Conservation (phyloP, 169 alveolate genomes). For the Plasmodium reichenowi region DNA sequence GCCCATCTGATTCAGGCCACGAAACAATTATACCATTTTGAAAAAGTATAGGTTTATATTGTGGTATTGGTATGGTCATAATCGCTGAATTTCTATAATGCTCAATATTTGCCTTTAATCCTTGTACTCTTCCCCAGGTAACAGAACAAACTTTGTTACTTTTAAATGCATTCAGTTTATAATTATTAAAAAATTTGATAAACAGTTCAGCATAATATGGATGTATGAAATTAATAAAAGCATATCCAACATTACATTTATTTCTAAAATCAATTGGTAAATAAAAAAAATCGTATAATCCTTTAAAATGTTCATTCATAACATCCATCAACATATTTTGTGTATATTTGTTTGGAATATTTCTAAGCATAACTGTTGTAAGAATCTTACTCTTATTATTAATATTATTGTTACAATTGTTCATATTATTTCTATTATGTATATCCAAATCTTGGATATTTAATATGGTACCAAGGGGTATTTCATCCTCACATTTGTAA, state of each 20-base stretch:
- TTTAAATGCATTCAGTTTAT: slow-evolving; percentile 76
- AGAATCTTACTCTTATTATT: slow-evolving; percentile 12
- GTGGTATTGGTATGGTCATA: slow-evolving; percentile 79
- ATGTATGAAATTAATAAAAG: slow-evolving; percentile 87
- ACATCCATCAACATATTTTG: slow-evolving; percentile 83
- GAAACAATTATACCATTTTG: slow-evolving; percentile 78
- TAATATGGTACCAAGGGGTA: slow-evolving; percentile 65
- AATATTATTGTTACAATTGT: too few species aligned
- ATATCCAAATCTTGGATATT: slow-evolving; percentile 53
- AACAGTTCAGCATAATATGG: slow-evolving; percentile 78
- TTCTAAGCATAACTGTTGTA: slow-evolving; percentile 88
- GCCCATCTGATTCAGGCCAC: slow-evolving; percentile 80
- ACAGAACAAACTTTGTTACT: slow-evolving; percentile 77
- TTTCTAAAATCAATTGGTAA: slow-evolving; percentile 90
- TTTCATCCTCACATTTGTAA: slow-evolving; percentile 69
- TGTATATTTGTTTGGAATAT: slow-evolving; percentile 91
- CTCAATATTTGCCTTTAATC: slow-evolving; percentile 77
- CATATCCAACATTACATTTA: slow-evolving; percentile 90
- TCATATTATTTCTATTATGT: not conserved
- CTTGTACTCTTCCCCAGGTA: slow-evolving; percentile 83
- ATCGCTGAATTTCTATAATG: slow-evolving; percentile 81
- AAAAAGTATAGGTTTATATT: slow-evolving; percentile 80
- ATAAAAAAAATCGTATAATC: slow-evolving; percentile 88
- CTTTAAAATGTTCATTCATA: slow-evolving; percentile 81
- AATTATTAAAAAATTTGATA: slow-evolving; percentile 71